Evolutionary conservation across 2,329 filamentous ascomycete species (phyloP).

Genomic region (Apiospora phragmitis): DNA sequence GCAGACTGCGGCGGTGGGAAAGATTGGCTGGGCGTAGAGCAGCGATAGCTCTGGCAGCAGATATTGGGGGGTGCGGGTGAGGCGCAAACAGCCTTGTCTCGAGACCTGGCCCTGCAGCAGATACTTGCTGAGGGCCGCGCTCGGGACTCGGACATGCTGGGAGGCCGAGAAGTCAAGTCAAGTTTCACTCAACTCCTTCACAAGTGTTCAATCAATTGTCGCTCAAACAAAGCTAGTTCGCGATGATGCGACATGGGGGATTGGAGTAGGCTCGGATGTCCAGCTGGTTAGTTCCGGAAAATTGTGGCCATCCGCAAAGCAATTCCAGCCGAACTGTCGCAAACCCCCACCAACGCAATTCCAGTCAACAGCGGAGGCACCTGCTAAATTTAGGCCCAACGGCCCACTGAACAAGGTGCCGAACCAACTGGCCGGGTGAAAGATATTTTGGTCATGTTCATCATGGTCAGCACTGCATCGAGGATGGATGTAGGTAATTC

Average conservation of each 20-base stretch:
- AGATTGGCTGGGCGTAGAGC: slow-evolving; percentile 3
- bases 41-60: neutral
- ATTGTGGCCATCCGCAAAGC: neutral
- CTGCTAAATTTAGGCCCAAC: neutral
- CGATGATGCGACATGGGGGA: neutral
- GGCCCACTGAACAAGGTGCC: slow-evolving; percentile 4
- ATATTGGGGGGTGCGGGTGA: slow-evolving; percentile 10
- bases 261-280: neutral
- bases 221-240: neutral
- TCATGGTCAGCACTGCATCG: no score
- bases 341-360: neutral
- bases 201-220: neutral
- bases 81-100: slow-evolving; percentile 41
- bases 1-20: slow-evolving; percentile 28
- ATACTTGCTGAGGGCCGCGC: slow-evolving; percentile 48
- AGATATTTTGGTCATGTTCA: neutral
- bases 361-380: neutral
- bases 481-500: neutral
- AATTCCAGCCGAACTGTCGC: neutral
- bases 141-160: slow-evolving; percentile 45
- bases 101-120: slow-evolving; percentile 47
- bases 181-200: neutral
- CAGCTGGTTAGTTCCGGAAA: neutral
- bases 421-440: neutral
- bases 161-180: neutral